These are phyloP conservation scores for Tinospora cordifolia DNA, from an alignment of 164 flowering plant species.

Conservation along the genomic window DNA sequence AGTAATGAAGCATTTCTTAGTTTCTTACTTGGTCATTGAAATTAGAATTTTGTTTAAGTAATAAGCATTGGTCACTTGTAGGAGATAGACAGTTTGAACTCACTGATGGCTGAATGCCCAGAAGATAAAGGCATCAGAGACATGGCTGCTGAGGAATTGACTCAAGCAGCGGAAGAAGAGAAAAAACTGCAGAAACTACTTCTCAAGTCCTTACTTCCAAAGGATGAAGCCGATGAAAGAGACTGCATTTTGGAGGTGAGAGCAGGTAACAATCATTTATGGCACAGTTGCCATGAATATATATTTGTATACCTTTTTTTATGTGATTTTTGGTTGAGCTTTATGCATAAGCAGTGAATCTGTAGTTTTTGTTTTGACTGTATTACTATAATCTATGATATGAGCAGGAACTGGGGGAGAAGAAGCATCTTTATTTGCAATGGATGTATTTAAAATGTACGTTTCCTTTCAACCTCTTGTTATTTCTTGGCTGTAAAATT, in stretches of 20 bases:
- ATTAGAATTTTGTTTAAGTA: not conserved
- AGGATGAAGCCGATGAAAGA: constrained; percentile 97
- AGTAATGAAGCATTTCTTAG: not conserved
- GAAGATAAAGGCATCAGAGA: constrained; percentile 78
- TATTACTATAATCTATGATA: constrained; percentile 3
- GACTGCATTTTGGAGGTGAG: constrained; percentile 95
- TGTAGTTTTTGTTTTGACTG: not conserved
- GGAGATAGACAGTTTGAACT: constrained; percentile 72
- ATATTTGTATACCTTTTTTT: not conserved
- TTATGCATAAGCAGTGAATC: not conserved
- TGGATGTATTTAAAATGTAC: constrained; percentile 91
- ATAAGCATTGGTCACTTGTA: constrained; percentile 15
- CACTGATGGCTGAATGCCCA: constrained; percentile 49
- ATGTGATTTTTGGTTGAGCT: not conserved
- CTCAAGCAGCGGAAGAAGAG: constrained; percentile 57
- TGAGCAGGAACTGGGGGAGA: constrained; percentile 93
- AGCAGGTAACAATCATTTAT: constrained; percentile 60
- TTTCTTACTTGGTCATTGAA: not conserved
- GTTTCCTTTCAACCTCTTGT: constrained; percentile 7
- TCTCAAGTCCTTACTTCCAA: constrained; percentile 73
- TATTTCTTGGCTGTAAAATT: not conserved
- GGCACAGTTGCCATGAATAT: not conserved
- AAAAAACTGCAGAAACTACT: constrained; percentile 52
- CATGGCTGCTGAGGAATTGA: constrained; percentile 67
- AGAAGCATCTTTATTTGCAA: constrained; percentile 94